A percentile compares a stretch with the other conserved stretches of the same genome.
phyloP scores from a whole-genome alignment of 2,329 filamentous ascomycete species.

The Periconia sp. region DNA sequence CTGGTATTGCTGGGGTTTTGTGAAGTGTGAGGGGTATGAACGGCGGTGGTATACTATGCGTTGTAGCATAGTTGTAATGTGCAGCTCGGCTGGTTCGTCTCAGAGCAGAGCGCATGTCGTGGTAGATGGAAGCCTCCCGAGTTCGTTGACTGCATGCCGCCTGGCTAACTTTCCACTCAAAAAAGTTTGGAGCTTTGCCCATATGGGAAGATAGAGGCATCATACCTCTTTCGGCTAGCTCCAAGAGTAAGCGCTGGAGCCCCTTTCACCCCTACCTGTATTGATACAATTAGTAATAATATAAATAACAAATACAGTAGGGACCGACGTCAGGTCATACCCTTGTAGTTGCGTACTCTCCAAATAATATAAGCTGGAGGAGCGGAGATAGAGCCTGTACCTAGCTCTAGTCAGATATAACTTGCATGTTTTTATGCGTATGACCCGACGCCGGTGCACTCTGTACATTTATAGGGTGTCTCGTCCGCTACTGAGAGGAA shows the following conservation, averaged over 20 bases:
- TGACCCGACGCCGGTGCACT: no score
- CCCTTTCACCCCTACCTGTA: no score
- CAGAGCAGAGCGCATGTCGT: conserved; percentile 37
- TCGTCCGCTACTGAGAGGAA: no score
- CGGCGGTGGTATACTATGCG: background rate
- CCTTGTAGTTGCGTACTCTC: no score
- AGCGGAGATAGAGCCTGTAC: no score
- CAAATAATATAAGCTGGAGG: no score
- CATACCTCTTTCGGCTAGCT: background rate
- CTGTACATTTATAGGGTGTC: no score
- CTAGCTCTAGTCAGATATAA: no score
- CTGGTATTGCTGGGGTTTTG: conserved; percentile 21
- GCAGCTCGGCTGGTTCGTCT: conserved; percentile 29
- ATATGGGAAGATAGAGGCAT: background rate
- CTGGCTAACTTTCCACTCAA: background rate
- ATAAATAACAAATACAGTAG: no score
- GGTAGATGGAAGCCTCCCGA: background rate
- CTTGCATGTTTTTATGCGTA: no score
- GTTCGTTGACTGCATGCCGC: background rate
- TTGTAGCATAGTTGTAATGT: conserved; percentile 18
- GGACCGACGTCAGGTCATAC: no score
- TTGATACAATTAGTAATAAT: no score
- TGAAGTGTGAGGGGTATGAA: conserved; percentile 3
- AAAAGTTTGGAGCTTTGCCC: background rate
- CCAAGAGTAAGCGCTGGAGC: background rate